These are phyloP conservation scores for Mycena indigotica DNA, from an alignment of 768 basidiomycete species.

Conservation along the genomic window DNA sequence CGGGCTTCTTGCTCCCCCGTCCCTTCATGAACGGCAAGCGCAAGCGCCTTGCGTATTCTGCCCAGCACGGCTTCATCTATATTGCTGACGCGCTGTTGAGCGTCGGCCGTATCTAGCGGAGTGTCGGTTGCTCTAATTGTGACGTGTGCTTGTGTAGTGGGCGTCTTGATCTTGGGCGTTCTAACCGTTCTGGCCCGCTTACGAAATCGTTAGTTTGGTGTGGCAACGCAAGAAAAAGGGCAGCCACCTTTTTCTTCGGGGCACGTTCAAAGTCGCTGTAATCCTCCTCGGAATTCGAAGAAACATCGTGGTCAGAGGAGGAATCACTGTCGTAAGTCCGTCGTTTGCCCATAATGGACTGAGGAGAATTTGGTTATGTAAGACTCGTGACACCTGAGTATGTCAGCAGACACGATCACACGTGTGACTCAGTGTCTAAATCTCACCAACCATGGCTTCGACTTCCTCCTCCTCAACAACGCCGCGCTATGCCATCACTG, in stretches of 20 bases:
- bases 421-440: too few relatives aligned
- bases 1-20: conserved; percentile 28
- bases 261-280: neutral
- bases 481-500: conserved; percentile 52
- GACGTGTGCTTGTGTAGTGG: conserved; percentile 20
- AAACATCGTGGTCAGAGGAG: neutral
- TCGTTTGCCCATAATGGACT: too few relatives aligned
- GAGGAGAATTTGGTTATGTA: too few relatives aligned
- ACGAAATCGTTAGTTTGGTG: neutral
- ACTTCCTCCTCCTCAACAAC: conserved; percentile 29
- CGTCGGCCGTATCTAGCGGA: conserved; percentile 9
- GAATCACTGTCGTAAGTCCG: neutral
- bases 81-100: conserved; percentile 16
- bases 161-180: conserved; percentile 1
- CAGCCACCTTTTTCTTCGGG: neutral
- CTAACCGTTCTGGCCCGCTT: conserved; percentile 3
- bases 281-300: too few relatives aligned
- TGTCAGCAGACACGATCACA: too few relatives aligned
- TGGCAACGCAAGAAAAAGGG: too few relatives aligned
- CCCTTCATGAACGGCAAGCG: conserved; percentile 21
- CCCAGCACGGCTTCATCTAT: conserved; percentile 21
- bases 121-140: conserved; percentile 22
- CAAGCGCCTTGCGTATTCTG: conserved; percentile 22
- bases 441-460: neutral
- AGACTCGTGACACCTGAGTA: too few relatives aligned